These are phyloP conservation scores for Acer saccharum DNA, from an alignment of 345 rosid species.

Conservation along the genomic window DNA sequence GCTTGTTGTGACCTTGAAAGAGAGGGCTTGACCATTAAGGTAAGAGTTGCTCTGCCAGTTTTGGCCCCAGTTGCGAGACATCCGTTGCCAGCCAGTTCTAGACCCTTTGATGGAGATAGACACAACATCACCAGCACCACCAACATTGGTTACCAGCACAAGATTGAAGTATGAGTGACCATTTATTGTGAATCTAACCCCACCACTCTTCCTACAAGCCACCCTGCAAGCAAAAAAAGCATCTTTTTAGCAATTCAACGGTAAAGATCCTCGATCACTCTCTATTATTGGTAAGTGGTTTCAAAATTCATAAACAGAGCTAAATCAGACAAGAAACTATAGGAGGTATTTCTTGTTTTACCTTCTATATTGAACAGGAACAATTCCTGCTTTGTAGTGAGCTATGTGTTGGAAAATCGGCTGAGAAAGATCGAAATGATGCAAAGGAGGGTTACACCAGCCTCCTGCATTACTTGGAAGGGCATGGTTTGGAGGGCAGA, in stretches of 20 bases:
- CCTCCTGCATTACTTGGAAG: constrained; percentile 37
- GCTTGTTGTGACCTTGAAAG: constrained; percentile 28
- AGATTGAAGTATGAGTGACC: constrained; percentile 34
- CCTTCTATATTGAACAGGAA: constrained; percentile 41
- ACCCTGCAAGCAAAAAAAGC: constrained; percentile 17
- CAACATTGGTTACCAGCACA: constrained; percentile 30
- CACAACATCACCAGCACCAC: constrained; percentile 34
- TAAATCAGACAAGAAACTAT: neutral
- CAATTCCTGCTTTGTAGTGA: constrained; percentile 35
- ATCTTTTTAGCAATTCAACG: neutral
- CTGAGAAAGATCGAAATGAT: constrained; percentile 41
- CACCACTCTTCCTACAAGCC: constrained; percentile 23
- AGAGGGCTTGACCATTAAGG: constrained; percentile 32
- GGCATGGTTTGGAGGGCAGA: constrained; percentile 45
- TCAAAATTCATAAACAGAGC: too few species aligned
- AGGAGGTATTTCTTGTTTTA: neutral
- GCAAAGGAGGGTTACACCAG: constrained; percentile 42
- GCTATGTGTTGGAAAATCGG: constrained; percentile 42
- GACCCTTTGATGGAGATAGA: constrained; percentile 25
- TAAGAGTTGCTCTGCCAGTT: constrained; percentile 33
- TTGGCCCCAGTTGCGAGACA: constrained; percentile 36
- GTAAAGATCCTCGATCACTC: neutral
- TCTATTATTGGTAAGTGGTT: too few species aligned
- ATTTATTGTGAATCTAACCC: constrained; percentile 29
- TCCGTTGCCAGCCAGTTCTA: constrained; percentile 27